Conservation (phyloP, 208 protist species). For the Plasmodiophora brassicae region DNA sequence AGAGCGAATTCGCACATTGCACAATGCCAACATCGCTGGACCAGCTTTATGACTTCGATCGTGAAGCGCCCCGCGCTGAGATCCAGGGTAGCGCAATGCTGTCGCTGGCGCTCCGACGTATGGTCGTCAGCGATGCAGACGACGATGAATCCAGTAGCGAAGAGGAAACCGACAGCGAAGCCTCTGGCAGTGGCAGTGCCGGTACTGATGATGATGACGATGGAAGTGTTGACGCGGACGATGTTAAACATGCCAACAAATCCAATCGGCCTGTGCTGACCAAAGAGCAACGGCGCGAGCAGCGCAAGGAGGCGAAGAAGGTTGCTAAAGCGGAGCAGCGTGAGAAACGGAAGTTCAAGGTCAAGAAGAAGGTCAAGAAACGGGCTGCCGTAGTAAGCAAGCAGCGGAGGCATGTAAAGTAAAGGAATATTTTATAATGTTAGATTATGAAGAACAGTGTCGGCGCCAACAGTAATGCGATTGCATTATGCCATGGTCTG, state of each 20-base stretch:
- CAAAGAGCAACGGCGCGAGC: background rate
- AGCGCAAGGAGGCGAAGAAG: background rate
- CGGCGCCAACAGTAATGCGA: no score
- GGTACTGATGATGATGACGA: background rate
- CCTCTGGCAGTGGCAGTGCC: background rate
- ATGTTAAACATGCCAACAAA: background rate
- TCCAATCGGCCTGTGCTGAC: background rate
- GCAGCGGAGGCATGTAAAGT: no score
- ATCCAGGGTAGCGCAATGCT: background rate
- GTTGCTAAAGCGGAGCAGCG: conserved; percentile 34
- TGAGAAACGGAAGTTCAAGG: background rate
- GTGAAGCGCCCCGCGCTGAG: background rate
- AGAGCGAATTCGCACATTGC: no score
- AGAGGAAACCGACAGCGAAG: background rate
- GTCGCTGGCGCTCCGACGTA: background rate
- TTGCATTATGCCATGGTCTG: no score
- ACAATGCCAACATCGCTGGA: conserved; percentile 4
- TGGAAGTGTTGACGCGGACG: background rate
- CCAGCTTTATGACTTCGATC: background rate
- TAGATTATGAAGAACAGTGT: no score
- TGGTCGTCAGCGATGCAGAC: conserved; percentile 2
- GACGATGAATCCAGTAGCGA: background rate
- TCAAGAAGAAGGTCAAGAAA: conserved; percentile 33
- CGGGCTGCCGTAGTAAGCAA: background rate
- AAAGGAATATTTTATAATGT: no score